phyloP scores from a whole-genome alignment of 306 rosid genomes.

The Dalbergia cochinchinensis region DNA sequence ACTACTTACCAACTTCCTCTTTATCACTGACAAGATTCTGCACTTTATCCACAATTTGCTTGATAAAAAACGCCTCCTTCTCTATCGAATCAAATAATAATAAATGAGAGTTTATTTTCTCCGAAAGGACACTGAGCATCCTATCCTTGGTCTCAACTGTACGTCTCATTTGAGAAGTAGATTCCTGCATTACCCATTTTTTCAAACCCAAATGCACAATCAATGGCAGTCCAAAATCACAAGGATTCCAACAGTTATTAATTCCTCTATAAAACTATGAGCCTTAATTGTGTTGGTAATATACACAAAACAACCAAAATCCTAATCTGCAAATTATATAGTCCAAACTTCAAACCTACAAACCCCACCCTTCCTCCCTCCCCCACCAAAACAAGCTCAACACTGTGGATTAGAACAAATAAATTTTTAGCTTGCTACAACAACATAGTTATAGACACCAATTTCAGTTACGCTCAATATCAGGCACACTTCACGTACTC shows the following conservation, averaged over 20 bases:
- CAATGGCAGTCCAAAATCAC: constrained; percentile 28
- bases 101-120: constrained; percentile 72
- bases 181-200: constrained; percentile 62
- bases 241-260: neutral
- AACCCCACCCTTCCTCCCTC: constrained; percentile 3
- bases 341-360: constrained; percentile 9
- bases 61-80: constrained; percentile 70
- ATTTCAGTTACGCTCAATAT: constrained; percentile 33
- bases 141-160: constrained; percentile 65
- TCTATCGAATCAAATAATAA: constrained; percentile 75
- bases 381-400: constrained; percentile 18
- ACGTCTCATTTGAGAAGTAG: constrained; percentile 66
- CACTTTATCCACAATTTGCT: constrained; percentile 66
- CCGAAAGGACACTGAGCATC: constrained; percentile 68
- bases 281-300: constrained; percentile 5
- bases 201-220: constrained; percentile 14
- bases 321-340: constrained; percentile 9
- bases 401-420: neutral
- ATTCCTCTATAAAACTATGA: constrained; percentile 5
- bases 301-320: constrained; percentile 10
- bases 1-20: constrained; percentile 77
- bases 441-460: neutral
- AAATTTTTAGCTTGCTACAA: neutral
- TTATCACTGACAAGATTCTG: constrained; percentile 65
- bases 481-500: neutral